These are phyloP conservation scores for Cystoisospora suis DNA, from an alignment of 169 alveolate species.

Conservation along the genomic window DNA sequence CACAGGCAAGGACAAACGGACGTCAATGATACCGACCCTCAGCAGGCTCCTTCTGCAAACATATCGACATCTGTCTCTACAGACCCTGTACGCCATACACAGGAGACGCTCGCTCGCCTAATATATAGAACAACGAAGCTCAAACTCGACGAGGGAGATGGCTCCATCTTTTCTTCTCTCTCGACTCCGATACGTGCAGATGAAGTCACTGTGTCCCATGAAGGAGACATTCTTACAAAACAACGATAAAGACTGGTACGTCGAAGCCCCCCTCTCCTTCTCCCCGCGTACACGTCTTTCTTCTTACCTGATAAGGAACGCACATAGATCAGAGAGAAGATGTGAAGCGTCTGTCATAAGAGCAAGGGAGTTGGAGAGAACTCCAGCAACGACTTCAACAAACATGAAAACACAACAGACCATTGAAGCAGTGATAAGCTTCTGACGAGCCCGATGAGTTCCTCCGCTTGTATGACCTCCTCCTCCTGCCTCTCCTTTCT, in stretches of 20 bases:
- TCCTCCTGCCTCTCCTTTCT: not conserved
- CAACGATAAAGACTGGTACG: too few relatives aligned
- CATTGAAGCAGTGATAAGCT: constrained; percentile 58
- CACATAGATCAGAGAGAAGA: constrained; percentile 92
- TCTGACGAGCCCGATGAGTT: constrained; percentile 59
- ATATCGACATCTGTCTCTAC: too few relatives aligned
- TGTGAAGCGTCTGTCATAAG: constrained; percentile 96
- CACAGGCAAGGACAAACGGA: not conserved
- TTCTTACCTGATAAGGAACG: constrained; percentile 81
- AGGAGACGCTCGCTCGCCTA: too few relatives aligned
- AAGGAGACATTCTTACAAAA: too few relatives aligned
- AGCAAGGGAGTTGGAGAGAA: constrained; percentile 86
- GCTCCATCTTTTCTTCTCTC: too few relatives aligned
- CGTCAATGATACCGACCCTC: not conserved
- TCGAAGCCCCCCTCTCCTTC: too few relatives aligned
- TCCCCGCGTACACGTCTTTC: not conserved
- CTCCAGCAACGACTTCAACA: constrained; percentile 87
- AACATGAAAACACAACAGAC: constrained; percentile 75
- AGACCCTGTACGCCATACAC: too few relatives aligned
- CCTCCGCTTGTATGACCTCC: constrained; percentile 23
- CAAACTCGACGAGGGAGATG: too few relatives aligned
- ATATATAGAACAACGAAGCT: too few relatives aligned
- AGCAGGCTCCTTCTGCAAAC: too few relatives aligned
- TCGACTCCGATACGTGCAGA: too few relatives aligned
- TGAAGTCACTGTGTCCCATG: too few relatives aligned